phyloP scores from a whole-genome alignment of 768 basidiomycete species.

The Imleria badia region DNA sequence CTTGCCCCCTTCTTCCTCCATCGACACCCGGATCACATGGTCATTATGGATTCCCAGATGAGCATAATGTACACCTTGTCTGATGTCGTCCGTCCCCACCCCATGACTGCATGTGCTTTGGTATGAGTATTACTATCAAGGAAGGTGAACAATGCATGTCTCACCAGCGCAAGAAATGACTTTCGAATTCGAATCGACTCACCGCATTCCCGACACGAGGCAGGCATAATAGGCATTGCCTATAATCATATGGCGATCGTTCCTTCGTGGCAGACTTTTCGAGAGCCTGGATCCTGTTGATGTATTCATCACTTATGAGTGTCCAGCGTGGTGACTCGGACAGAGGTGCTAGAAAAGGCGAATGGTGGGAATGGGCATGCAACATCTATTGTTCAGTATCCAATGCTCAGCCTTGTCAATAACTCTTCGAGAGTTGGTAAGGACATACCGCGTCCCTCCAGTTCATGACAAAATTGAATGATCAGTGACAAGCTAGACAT shows the following conservation, averaged over 20 bases:
- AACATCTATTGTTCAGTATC: not conserved
- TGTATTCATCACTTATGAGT: not conserved
- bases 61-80: not conserved
- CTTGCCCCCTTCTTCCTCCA: not conserved
- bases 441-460: conserved; percentile 5
- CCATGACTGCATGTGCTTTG: not conserved
- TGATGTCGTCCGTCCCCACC: not conserved
- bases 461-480: not conserved
- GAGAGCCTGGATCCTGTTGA: not conserved
- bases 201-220: not conserved
- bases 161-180: not conserved
- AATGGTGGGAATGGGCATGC: not conserved
- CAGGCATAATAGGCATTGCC: conserved; percentile 1
- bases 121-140: not conserved
- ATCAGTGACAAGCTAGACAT: not conserved
- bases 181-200: accelerated
- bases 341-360: no score
- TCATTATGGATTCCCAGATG: not conserved
- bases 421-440: no score
- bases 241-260: not conserved
- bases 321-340: not conserved
- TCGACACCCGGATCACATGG: not conserved
- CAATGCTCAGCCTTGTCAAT: not conserved
- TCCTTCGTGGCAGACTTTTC: not conserved
- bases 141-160: not conserved